A percentile compares a stretch with the other conserved stretches of the same genome.
Conservation (phyloP, 2,329 filamentous ascomycete species). For the Biscogniauxia mediterranea region DNA sequence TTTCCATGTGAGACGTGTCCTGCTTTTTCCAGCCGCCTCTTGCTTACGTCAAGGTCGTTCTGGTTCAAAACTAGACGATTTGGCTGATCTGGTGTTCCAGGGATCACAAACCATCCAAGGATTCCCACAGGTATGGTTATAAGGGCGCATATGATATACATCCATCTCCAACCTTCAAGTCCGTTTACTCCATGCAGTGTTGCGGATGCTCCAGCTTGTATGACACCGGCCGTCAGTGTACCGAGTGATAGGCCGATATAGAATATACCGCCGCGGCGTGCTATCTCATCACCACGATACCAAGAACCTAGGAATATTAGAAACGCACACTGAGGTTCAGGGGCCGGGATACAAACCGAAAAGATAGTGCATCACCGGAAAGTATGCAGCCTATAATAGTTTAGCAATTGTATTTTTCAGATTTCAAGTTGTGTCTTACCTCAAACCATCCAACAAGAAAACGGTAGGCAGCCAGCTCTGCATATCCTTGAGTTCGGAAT, state of each 20-base stretch:
- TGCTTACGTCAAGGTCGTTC: slow-evolving; percentile 45
- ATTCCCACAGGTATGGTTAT: slow-evolving; percentile 56
- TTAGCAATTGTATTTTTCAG: neutral
- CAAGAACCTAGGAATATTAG: slow-evolving; percentile 39
- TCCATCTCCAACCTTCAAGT: slow-evolving; percentile 52
- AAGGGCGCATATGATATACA: slow-evolving; percentile 53
- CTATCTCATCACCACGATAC: slow-evolving; percentile 49
- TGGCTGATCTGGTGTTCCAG: slow-evolving; percentile 38
- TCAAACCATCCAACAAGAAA: slow-evolving; percentile 56
- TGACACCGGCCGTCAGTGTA: slow-evolving; percentile 51
- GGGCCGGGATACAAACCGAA: slow-evolving; percentile 21
- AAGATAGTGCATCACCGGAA: slow-evolving; percentile 41
- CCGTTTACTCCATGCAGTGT: slow-evolving; percentile 44
- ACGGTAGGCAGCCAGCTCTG: slow-evolving; percentile 51
- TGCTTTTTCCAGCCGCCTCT: slow-evolving; percentile 42
- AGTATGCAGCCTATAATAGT: slow-evolving; percentile 33
- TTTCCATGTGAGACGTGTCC: slow-evolving; percentile 41
- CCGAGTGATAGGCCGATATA: slow-evolving; percentile 52
- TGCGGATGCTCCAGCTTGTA: slow-evolving; percentile 43
- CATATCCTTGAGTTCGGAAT: slow-evolving; percentile 47
- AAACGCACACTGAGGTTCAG: no score
- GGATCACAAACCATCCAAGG: slow-evolving; percentile 49
- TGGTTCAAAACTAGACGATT: slow-evolving; percentile 19
- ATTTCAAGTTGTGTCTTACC: slow-evolving; percentile 11
- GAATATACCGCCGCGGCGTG: slow-evolving; percentile 50